Base-by-base conservation (phyloP, 2,329 filamentous ascomycete genomes). In the Scedosporium dehoogii region DNA sequence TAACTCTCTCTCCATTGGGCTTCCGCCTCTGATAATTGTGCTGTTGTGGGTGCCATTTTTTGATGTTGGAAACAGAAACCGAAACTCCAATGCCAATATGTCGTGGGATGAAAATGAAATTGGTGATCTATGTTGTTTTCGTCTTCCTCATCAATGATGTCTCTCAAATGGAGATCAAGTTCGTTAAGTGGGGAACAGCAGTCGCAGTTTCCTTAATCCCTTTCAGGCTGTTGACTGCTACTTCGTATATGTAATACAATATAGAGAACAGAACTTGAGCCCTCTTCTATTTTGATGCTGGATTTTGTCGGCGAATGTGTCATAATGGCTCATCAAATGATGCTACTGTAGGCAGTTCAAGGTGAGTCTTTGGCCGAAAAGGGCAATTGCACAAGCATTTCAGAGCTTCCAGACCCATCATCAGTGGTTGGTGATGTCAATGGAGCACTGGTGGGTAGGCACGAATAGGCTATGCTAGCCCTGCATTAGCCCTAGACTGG, bases 1-100 rank as follows among this genome's bases (percentile, higher is more conserved):
- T 96, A 85, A 72, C 97, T 91, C 64, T 86, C 83, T 67, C 93
- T 86, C 94, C 94, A 97, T 83, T 89, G 82, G 23, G 76, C 73
- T 68, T 82, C 79, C 61, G 79, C 79, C 38, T 58, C 57, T 38
- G 57, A 60, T 42, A 42, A 97, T 83, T 89, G 82, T 25, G 76
- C 73, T 69, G 82, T 79, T 62, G 79, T 78, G 29, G 41, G 42
- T 23, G 57, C 51, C 29, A 42, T 29, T 38, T n/a, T n/a, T 44
- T 55, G 27, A 10, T 38, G 16, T 23, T 38, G 6, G 23, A 55
- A 25, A 21, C 9, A 9, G n/a, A 46, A 46, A 23, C 6, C 18
- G 12, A 55, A 55, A 18, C 51, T 10, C 12, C n/a, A 23, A 55
- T 27, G 51, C 51, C 27, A 55, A 23, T 18, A 6, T 18, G 44